These are phyloP conservation scores for Rosa hybrid DNA, from an alignment of 331 rosid species.

Conservation along the genomic window DNA sequence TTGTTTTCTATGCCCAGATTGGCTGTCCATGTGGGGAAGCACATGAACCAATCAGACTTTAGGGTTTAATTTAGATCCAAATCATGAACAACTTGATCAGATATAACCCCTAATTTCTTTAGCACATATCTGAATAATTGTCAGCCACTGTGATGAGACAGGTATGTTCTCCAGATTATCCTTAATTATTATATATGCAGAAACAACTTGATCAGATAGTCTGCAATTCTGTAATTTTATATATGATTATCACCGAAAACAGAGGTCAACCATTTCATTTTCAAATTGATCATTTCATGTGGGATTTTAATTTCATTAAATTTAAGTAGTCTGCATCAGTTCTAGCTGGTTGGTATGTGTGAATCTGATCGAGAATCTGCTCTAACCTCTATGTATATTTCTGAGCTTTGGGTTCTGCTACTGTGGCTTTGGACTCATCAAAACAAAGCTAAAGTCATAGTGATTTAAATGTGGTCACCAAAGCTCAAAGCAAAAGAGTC, in stretches of 20 bases:
- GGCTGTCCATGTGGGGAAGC: constrained; percentile 50
- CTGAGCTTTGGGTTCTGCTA: neutral
- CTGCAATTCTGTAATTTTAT: neutral
- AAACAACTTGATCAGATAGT: neutral
- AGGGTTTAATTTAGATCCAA: constrained; percentile 31
- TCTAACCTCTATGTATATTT: neutral
- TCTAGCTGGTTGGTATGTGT: neutral
- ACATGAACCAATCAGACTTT: constrained; percentile 34
- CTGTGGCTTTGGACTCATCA: neutral
- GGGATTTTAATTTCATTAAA: neutral
- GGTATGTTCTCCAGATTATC: neutral
- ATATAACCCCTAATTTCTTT: neutral
- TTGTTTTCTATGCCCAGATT: constrained; percentile 34
- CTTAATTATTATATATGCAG: neutral
- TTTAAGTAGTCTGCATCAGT: neutral
- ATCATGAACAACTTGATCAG: constrained; percentile 12
- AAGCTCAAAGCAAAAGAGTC: neutral
- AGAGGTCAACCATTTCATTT: constrained; percentile 7
- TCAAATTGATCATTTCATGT: neutral
- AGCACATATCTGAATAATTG: neutral
- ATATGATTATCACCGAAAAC: neutral
- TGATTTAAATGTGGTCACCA: neutral
- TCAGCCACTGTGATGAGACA: constrained; percentile 1
- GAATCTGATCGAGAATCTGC: constrained; percentile 3
- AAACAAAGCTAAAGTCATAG: neutral